phyloP scores from a whole-genome alignment of 169 alveolate genomes.

The Plasmodium cynomolgi region DNA sequence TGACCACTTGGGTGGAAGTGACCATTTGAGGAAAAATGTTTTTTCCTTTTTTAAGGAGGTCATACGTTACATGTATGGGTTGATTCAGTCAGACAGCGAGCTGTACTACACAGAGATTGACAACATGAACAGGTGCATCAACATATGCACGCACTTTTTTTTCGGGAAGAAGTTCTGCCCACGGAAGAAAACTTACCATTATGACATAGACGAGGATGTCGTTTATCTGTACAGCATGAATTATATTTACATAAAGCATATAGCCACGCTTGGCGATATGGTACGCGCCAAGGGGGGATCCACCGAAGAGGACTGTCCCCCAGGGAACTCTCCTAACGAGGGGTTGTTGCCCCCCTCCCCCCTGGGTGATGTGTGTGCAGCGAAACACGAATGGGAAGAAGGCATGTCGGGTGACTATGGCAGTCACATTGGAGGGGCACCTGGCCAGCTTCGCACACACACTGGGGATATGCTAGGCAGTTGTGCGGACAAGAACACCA shows the following conservation, averaged over 20 bases:
- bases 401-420: background rate
- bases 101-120: constrained; percentile 41
- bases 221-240: constrained; percentile 42
- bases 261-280: constrained; percentile 15
- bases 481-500: background rate
- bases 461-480: background rate
- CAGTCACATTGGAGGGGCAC: background rate
- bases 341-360: background rate
- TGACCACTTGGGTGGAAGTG: background rate
- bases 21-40: background rate
- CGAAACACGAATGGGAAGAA: background rate
- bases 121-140: constrained; percentile 47
- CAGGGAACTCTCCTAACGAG: background rate
- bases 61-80: constrained; percentile 38
- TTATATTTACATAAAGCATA: constrained; percentile 70
- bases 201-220: constrained; percentile 32
- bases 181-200: constrained; percentile 15
- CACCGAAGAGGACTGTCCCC: background rate
- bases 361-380: background rate
- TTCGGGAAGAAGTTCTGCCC: constrained; percentile 24
- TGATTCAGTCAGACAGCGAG: constrained; percentile 37
- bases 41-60: constrained; percentile 52
- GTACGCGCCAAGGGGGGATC: background rate
- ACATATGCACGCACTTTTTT: constrained; percentile 48
- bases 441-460: background rate